These are phyloP conservation scores for Hippophae tibetana DNA, from an alignment of 306 rosid genomes.

Conservation along the genomic window DNA sequence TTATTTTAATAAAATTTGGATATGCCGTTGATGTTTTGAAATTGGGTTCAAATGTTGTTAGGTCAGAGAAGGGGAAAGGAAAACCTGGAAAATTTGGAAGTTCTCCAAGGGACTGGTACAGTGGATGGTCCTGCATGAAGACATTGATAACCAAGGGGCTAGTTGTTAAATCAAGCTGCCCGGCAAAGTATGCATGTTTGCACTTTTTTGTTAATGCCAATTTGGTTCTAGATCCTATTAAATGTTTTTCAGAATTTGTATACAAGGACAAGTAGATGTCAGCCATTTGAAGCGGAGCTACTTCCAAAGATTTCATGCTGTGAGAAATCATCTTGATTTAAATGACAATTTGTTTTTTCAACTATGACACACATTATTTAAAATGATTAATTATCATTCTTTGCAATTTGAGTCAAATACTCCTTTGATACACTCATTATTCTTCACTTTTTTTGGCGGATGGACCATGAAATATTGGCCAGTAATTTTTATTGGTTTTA, in stretches of 20 bases:
- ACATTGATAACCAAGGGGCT: slow-evolving; percentile 67
- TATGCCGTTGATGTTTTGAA: slow-evolving; percentile 11
- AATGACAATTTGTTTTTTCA: no score
- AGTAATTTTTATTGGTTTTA: not conserved
- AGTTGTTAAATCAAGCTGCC: slow-evolving; percentile 77
- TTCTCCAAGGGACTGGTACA: slow-evolving; percentile 77
- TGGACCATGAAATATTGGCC: not conserved
- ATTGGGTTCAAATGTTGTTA: slow-evolving; percentile 24
- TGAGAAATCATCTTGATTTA: no score
- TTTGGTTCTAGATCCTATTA: slow-evolving; percentile 1
- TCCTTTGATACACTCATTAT: not conserved
- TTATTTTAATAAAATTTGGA: slow-evolving; percentile 4
- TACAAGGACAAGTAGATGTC: not conserved
- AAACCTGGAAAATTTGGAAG: slow-evolving; percentile 50
- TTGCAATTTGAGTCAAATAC: not conserved
- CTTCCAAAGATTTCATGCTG: no score
- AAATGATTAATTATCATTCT: not conserved
- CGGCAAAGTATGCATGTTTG: slow-evolving; percentile 62
- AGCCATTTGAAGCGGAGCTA: no score
- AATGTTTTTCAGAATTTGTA: not conserved
- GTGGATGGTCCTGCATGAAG: slow-evolving; percentile 92
- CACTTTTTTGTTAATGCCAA: not conserved
- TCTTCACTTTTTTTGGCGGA: not conserved
- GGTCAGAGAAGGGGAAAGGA: slow-evolving; percentile 83
- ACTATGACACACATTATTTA: no score